Evolutionary conservation across 164 flowering plant species (phyloP), one percentile per base, ranked within the genome.

Genomic region (Nelumbo lutea): DNA sequence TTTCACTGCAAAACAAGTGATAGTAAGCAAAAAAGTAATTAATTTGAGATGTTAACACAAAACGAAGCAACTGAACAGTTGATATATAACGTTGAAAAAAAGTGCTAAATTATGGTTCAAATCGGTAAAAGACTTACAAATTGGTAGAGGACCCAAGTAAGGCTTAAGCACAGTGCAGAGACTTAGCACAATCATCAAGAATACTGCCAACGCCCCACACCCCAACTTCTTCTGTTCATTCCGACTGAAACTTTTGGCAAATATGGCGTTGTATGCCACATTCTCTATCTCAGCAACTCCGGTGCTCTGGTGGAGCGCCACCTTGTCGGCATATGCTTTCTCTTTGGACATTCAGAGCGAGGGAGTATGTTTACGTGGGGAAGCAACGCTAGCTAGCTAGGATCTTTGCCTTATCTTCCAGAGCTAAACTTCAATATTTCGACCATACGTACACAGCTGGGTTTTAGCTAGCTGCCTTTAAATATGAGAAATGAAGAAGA

Each of bases 211-310:
- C 1, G 83, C 82, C 43, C 80, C 76, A 55, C 52, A 70, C 4
- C 85, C 79, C 15, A 86, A 58, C 75, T 66, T 82, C 42, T 66
- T 74, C 69, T 66, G 81, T 40, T 82, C 86, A n/a, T 74, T 38
- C 55, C 73, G 43, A 53, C 80, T 78, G 62, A 86, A 82, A 48
- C 87, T 82, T 59, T 72, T 81, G 15, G 71, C 71, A 6, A 85
- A 73, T 67, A 76, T 72, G 38, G 69, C 66, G 38, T 85, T 76
- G 10, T 75, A 70, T 64, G 59, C 67, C 82, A 72, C 80, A 56
- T 42, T 41, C 48, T 13, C 47, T 27, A n/a, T n/a, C 27, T 42
- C 4, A 9, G 27, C 10, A 2, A 5, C 44, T 11, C 13, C 43
- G 41, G 1, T 38, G 9, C 13, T 41, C 4, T 42, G 4, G 41